Percentiles rank a stretch among this genome's conserved stretches.
Evolutionary conservation across 2,329 filamentous ascomycete genomes (phyloP).

Genomic region (Nigrospora osmanthi): DNA sequence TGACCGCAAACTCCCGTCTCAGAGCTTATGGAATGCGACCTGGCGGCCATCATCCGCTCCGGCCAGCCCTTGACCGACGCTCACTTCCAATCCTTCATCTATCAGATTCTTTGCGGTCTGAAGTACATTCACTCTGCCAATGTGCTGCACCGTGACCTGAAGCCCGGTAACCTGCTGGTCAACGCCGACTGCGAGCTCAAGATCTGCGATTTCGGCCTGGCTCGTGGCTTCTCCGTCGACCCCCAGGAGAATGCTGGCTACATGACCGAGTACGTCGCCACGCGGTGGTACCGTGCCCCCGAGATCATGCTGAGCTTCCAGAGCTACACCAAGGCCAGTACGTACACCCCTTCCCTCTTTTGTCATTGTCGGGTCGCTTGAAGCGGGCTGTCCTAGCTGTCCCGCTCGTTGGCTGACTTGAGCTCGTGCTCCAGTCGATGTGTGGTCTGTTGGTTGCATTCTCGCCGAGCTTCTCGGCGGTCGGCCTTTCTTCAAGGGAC

Average conservation of each 20-base stretch:
- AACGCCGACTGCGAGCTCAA: constrained; percentile 99
- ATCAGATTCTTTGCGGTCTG: constrained; percentile 96
- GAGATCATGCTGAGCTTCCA: constrained; percentile 99
- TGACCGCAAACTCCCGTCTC: constrained; percentile 9
- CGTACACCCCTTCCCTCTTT: constrained; percentile 23
- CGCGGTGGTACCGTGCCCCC: constrained; percentile 87
- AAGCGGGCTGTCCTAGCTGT: neutral
- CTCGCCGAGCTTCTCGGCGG: constrained; percentile 92
- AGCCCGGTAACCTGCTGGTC: constrained; percentile 93
- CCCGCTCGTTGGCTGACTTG: neutral
- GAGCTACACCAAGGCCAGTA: constrained; percentile 99
- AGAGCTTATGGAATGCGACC: constrained; percentile 99
- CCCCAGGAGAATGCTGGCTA: constrained; percentile 98
- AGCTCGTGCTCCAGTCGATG: constrained; percentile 63
- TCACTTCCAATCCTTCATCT: constrained; percentile 99
- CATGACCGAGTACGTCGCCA: constrained; percentile 99
- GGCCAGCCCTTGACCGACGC: constrained; percentile 96
- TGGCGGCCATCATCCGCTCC: constrained; percentile 95
- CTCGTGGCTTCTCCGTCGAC: constrained; percentile 92
- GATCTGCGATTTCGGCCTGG: constrained; percentile 96
- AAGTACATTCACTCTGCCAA: constrained; percentile 99
- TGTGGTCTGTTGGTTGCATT: constrained; percentile 98
- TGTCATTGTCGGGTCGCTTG: neutral
- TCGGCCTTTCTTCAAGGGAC: constrained; percentile 97
- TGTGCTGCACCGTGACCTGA: constrained; percentile 91